A percentile compares a stretch with the other conserved stretches of the same genome.
phyloP scores from a whole-genome alignment of 176 grass and related monocot genomes.

The Paspalum notatum region DNA sequence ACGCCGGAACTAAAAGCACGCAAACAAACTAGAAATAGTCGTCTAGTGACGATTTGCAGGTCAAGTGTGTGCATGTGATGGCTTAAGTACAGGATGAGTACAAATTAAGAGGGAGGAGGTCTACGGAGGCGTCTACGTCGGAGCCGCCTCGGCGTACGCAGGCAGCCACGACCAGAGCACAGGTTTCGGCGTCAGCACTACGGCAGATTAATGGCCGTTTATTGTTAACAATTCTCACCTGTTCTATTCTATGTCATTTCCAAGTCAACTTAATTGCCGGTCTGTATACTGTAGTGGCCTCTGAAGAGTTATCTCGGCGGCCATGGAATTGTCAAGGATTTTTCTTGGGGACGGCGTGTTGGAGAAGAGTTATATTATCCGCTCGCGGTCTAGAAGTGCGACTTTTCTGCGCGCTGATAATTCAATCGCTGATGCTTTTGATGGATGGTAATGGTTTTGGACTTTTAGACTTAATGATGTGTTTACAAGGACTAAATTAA shows the following conservation, averaged over 20 bases:
- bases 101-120: constrained; percentile 32
- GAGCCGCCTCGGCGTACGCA: constrained; percentile 18
- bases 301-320: constrained; percentile 6
- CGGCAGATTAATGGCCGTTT: neutral
- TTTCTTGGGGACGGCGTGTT: constrained; percentile 22
- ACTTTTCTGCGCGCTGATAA: constrained; percentile 33
- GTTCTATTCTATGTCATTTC: neutral
- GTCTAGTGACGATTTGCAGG: neutral
- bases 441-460: constrained; percentile 32
- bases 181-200: constrained; percentile 5
- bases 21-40: neutral
- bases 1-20: neutral
- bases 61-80: no score
- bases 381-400: constrained; percentile 31
- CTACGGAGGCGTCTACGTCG: constrained; percentile 44
- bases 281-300: neutral
- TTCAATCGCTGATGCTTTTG: constrained; percentile 14
- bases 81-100: neutral
- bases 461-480: constrained; percentile 37
- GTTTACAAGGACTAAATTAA: constrained; percentile 46
- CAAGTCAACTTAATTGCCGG: neutral
- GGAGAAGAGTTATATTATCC: constrained; percentile 32
- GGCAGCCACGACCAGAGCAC: neutral
- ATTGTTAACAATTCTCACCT: neutral
- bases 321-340: neutral